A percentile compares a stretch with the other conserved stretches of the same genome.
These are phyloP conservation scores for Alternaria postmessia DNA, from an alignment of 2,329 filamentous ascomycete genomes.

Conservation along the genomic window DNA sequence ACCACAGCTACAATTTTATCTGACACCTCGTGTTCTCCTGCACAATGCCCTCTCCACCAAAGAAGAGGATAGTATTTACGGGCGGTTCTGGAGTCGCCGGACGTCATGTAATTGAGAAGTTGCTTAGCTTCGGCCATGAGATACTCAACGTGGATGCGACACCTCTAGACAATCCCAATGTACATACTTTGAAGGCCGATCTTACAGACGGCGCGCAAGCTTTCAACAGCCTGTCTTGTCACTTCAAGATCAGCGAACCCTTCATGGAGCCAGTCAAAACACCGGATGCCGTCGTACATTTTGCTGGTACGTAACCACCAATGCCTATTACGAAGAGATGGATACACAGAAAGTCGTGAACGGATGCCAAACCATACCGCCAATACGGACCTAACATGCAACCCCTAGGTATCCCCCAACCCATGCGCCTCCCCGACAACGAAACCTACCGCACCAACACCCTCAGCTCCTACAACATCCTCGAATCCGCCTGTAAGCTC, in stretches of 20 bases:
- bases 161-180: slow-evolving; percentile 53
- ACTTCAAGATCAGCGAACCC: slow-evolving; percentile 60
- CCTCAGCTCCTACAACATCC: slow-evolving; percentile 61
- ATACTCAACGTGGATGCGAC: slow-evolving; percentile 64
- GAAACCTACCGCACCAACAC: slow-evolving; percentile 60
- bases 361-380: neutral
- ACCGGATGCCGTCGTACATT: slow-evolving; percentile 69
- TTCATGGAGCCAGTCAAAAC: slow-evolving; percentile 45
- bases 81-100: slow-evolving; percentile 60
- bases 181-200: slow-evolving; percentile 64
- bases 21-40: slow-evolving; percentile 11
- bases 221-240: slow-evolving; percentile 63
- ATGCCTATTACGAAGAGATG: neutral
- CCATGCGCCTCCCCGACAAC: slow-evolving; percentile 68
- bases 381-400: neutral
- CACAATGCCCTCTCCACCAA: slow-evolving; percentile 2
- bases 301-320: slow-evolving; percentile 55
- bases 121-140: slow-evolving; percentile 60
- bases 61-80: slow-evolving; percentile 60
- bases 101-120: slow-evolving; percentile 59
- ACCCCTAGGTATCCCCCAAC: slow-evolving; percentile 55
- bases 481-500: slow-evolving; percentile 68
- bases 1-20: neutral
- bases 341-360: neutral
- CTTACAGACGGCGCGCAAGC: slow-evolving; percentile 64